Conservation (phyloP, 1,139 yeast species). For the Zygosaccharomyces sapae region DNA sequence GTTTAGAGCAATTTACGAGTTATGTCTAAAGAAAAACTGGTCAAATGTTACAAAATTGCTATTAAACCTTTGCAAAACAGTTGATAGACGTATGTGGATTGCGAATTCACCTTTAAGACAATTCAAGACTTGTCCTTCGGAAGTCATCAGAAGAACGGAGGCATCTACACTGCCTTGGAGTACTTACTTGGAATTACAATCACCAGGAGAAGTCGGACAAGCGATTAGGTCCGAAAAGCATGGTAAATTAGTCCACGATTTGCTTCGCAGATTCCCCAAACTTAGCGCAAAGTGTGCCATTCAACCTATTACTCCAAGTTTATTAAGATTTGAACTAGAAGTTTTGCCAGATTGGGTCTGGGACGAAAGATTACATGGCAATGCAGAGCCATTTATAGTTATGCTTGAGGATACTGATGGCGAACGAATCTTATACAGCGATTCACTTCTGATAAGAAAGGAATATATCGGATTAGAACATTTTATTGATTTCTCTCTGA, state of each 20-base stretch:
- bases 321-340: conserved; percentile 63
- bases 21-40: conserved; percentile 70
- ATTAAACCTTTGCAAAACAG: conserved; percentile 71
- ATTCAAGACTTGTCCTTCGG: conserved; percentile 62
- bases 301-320: conserved; percentile 72
- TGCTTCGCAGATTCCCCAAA: conserved; percentile 70
- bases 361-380: conserved; percentile 62
- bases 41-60: conserved; percentile 56
- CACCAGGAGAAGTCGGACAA: conserved; percentile 74
- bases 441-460: conserved; percentile 50
- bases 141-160: conserved; percentile 70
- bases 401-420: conserved; percentile 85
- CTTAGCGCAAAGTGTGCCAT: conserved; percentile 53
- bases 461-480: conserved; percentile 51
- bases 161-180: conserved; percentile 80
- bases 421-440: conserved; percentile 59
- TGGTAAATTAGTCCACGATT: conserved; percentile 59
- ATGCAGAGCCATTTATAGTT: conserved; percentile 60
- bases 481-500: conserved; percentile 62
- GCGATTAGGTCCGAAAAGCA: conserved; percentile 69
- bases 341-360: conserved; percentile 72
- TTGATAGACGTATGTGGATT: conserved; percentile 78
- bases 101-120: conserved; percentile 86
- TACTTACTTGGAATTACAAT: conserved; percentile 52
- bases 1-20: conserved; percentile 79